A percentile compares a stretch with the other conserved stretches of the same genome.
Conservation (phyloP, 805 yeast genomes). For the Lachancea meyersii region DNA sequence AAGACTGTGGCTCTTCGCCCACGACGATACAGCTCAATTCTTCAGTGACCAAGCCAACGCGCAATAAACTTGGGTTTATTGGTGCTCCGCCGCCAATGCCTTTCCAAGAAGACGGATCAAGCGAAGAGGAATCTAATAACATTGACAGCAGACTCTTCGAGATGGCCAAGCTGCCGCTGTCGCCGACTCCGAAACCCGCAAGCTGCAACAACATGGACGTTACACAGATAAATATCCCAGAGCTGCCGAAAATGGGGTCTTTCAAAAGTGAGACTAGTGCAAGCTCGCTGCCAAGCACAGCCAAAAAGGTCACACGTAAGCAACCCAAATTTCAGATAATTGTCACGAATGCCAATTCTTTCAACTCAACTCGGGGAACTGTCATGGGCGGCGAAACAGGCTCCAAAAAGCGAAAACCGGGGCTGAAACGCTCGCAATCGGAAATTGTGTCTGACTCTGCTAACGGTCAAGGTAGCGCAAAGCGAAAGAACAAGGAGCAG, state of each 20-base stretch:
- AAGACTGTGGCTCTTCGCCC: conserved; percentile 31
- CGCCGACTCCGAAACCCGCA: conserved; percentile 30
- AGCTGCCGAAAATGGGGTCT: conserved; percentile 35
- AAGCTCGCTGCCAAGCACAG: conserved; percentile 5
- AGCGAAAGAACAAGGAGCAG: conserved; percentile 2
- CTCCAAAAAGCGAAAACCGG: conserved; percentile 11
- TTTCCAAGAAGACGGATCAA: conserved; percentile 1
- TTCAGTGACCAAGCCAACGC: conserved; percentile 28
- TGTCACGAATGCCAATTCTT: conserved; percentile 31
- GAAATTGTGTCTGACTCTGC: conserved; percentile 11
- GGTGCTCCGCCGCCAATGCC: conserved; percentile 2
- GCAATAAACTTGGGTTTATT: conserved; percentile 8
- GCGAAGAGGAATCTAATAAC: conserved; percentile 10
- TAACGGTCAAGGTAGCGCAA: not conserved
- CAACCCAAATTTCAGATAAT: conserved; percentile 33
- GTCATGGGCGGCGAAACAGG: conserved; percentile 11
- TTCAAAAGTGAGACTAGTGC: conserved; percentile 25
- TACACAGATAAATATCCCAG: conserved; percentile 23
- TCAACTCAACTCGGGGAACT: conserved; percentile 18
- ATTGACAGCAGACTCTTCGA: conserved; percentile 20
- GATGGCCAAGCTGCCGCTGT: conserved; percentile 20
- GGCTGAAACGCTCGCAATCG: conserved; percentile 26
- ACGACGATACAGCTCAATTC: conserved; percentile 33
- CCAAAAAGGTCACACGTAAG: conserved; percentile 20
- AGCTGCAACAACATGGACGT: conserved; percentile 6